Conservation (phyloP, 1,284 basidiomycete species). For the Apiotrichum akiyoshidainum region DNA sequence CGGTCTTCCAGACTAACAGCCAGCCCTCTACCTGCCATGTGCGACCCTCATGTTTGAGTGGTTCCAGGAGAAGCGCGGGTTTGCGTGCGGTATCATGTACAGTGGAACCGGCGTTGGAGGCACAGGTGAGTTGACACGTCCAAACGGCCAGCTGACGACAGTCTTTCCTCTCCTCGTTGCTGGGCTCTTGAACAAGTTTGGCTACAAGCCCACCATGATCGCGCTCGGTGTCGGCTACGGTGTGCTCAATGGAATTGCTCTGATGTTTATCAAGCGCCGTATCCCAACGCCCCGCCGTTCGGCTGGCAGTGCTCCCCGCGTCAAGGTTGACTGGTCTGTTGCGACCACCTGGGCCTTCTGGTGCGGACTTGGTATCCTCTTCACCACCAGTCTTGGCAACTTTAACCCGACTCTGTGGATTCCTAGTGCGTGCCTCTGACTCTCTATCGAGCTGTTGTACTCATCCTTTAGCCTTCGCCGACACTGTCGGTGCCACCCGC, state of each 20-base stretch:
- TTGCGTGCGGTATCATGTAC: slow-evolving; percentile 48
- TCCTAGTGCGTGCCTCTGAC: slow-evolving; percentile 30
- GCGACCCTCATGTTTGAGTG: slow-evolving; percentile 48
- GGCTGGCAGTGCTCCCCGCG: neutral
- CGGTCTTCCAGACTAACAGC: neutral
- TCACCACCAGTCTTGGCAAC: slow-evolving; percentile 42
- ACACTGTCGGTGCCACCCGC: slow-evolving; percentile 31
- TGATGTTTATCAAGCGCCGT: slow-evolving; percentile 44
- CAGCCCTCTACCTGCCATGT: slow-evolving; percentile 46
- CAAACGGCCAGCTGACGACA: too few species aligned
- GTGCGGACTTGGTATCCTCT: slow-evolving; percentile 32
- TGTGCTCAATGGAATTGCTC: slow-evolving; percentile 30
- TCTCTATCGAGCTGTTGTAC: neutral
- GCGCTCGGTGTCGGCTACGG: slow-evolving; percentile 37
- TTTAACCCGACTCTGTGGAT: slow-evolving; percentile 47
- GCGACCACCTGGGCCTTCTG: slow-evolving; percentile 28
- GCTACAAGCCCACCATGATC: slow-evolving; percentile 48
- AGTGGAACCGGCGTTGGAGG: slow-evolving; percentile 47
- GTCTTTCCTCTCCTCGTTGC: slow-evolving; percentile 45
- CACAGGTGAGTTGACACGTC: slow-evolving; percentile 5
- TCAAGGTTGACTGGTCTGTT: slow-evolving; percentile 26
- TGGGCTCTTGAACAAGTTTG: slow-evolving; percentile 39
- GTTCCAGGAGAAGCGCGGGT: slow-evolving; percentile 44
- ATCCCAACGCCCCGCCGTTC: slow-evolving; percentile 27
- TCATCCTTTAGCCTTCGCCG: slow-evolving; percentile 36